Evolutionary conservation across 495 filamentous ascomycete species (phyloP), one percentile per base, ranked within the genome.

Genomic region (Copromyces sp.): DNA sequence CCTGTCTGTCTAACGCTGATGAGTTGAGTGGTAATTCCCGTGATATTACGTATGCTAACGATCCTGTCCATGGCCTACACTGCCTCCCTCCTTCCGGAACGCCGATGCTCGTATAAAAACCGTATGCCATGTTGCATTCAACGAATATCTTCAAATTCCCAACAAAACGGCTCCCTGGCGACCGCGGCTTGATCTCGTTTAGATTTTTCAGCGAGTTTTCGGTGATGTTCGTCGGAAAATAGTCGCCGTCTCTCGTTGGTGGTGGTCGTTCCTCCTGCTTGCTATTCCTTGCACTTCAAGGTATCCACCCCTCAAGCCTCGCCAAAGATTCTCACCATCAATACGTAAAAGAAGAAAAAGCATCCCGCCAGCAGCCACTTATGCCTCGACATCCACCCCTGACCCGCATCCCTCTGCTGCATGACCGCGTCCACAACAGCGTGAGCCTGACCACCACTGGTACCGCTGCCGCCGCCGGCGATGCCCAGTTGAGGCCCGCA

Each of bases 351-450:
- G 75, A 97, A 91, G 42, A 97, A 79, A 12, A 91, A 78, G 1
- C 82, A 89, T 17, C 90, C 85, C 4, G 86, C 87, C 42, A 97
- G 83, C 76, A 90, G 83, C 69, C 95, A 80, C 81, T 93, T 94
- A 81, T 97, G 90, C 71, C 90, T 87, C 72, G 86, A 83, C 47
- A 94, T 78, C 94, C 94, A 97, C 59, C 93, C 87, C 72, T 92
- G 89, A 1, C 95, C 92, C 9, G 90, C 93, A 75, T 94, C 92
- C 80, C 80, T 89, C 88, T 80, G 90, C 89, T 83, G 92, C 80
- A 79, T 92, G 82, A 79, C 93, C 84, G 82, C 84, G 71, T 93
- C 91, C 71, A 96, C 90, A 2, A 96, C 93, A 16, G 89, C 91
- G n/a, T 92, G 93, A 14, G 93, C 78, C 24, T 91, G 89, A 17